Conservation (phyloP, 805 yeast species). For the Starmerella floris region DNA sequence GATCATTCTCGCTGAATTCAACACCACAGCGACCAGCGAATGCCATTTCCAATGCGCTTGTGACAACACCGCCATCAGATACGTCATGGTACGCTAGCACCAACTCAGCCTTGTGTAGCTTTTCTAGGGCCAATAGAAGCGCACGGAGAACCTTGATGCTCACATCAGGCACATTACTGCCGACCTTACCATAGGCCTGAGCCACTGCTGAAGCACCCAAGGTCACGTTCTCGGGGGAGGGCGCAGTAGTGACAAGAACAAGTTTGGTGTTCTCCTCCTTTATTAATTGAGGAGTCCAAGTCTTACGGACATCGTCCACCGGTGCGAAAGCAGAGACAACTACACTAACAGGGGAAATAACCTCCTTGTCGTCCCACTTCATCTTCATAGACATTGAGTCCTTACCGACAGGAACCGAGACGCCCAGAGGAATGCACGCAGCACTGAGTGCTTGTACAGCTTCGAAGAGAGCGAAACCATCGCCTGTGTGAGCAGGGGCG, state of each 20-base stretch:
- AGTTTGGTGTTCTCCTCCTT: conserved; percentile 48
- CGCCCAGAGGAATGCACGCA: conserved; percentile 82
- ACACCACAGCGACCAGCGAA: conserved; percentile 89
- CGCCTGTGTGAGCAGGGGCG: conserved; percentile 88
- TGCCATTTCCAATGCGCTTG: conserved; percentile 85
- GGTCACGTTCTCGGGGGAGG: conserved; percentile 31
- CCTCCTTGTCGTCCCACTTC: conserved; percentile 81
- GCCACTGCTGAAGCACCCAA: conserved; percentile 93
- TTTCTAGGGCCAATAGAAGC: conserved; percentile 54
- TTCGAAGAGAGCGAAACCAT: conserved; percentile 86
- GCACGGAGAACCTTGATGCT: conserved; percentile 48
- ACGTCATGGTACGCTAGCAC: conserved; percentile 89
- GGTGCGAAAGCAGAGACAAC: conserved; percentile 86
- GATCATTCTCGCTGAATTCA: conserved; percentile 35
- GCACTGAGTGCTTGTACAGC: conserved; percentile 97
- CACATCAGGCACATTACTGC: conserved; percentile 71
- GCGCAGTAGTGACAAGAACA: conserved; percentile 57
- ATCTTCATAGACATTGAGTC: conserved; percentile 99
- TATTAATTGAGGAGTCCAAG: conserved; percentile 87
- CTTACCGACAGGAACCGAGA: conserved; percentile 94
- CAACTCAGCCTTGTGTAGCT: conserved; percentile 49
- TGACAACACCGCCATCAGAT: conserved; percentile 90
- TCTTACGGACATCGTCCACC: conserved; percentile 66
- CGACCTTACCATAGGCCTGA: conserved; percentile 83
- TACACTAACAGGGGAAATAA: conserved; percentile 87